These are phyloP conservation scores for Trametes coccinea DNA, from an alignment of 768 basidiomycete genomes.

Conservation along the genomic window DNA sequence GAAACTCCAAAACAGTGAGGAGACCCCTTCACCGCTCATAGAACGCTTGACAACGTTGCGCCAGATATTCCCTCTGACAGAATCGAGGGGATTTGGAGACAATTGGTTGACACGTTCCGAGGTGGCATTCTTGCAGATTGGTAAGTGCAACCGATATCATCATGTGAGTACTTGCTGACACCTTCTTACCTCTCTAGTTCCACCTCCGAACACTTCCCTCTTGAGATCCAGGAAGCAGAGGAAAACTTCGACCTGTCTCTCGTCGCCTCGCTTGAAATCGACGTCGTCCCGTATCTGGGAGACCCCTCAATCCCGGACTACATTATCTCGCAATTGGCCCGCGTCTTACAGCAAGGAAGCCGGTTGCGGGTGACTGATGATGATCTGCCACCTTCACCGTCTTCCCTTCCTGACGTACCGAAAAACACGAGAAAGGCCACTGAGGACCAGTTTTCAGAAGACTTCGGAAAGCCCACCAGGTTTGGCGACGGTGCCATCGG, in stretches of 20 bases:
- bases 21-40: too few species aligned
- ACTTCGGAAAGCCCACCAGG: conserved; percentile 18
- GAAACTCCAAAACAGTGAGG: conserved; percentile 49
- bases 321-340: conserved; percentile 66
- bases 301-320: conserved; percentile 67
- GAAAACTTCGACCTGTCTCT: conserved; percentile 85
- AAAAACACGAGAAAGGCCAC: not conserved
- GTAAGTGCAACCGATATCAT: conserved; percentile 43
- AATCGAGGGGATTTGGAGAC: conserved; percentile 83
- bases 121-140: conserved; percentile 86
- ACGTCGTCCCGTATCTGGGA: conserved; percentile 78
- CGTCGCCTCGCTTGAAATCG: conserved; percentile 75
- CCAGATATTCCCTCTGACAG: conserved; percentile 58
- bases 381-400: conserved; percentile 22
- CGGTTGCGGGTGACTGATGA: conserved; percentile 46
- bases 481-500: conserved; percentile 41
- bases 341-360: conserved; percentile 73
- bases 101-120: conserved; percentile 76
- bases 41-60: not conserved
- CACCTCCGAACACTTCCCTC: conserved; percentile 51
- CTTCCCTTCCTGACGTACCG: conserved; percentile 17
- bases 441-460: conserved; percentile 2
- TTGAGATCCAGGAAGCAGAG: conserved; percentile 70
- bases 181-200: conserved; percentile 43
- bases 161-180: not conserved